These are phyloP conservation scores for Durotheca rogersii DNA, from an alignment of 495 filamentous ascomycete species.

Conservation along the genomic window DNA sequence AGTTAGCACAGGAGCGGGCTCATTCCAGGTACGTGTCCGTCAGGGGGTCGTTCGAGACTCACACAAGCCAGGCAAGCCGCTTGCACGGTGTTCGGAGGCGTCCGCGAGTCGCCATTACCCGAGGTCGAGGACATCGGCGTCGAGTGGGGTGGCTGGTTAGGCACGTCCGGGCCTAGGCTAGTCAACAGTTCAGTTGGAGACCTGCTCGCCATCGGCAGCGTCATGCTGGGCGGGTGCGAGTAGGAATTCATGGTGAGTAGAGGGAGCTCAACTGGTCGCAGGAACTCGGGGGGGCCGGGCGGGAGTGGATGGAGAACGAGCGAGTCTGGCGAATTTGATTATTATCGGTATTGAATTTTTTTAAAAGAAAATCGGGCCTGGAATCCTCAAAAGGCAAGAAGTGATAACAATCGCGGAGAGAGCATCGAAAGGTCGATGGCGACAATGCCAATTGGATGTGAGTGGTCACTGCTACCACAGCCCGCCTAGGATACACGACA, in stretches of 20 bases:
- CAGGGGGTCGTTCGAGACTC: slow-evolving; percentile 28
- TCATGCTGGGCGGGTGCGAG: slow-evolving; percentile 15
- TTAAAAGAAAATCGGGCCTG: background rate
- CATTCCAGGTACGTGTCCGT: background rate
- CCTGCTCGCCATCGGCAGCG: slow-evolving; percentile 20
- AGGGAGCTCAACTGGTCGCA: no score
- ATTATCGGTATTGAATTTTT: slow-evolving; percentile 2
- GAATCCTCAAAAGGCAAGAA: slow-evolving; percentile 4
- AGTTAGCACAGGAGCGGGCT: slow-evolving; percentile 8
- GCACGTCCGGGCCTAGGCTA: slow-evolving; percentile 28
- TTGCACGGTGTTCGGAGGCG: slow-evolving; percentile 44
- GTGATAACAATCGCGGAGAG: slow-evolving; percentile 11
- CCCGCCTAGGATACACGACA: slow-evolving; percentile 20
- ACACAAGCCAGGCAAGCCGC: slow-evolving; percentile 53
- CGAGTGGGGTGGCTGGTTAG: slow-evolving; percentile 26
- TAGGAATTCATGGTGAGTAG: slow-evolving; percentile 22
- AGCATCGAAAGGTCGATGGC: slow-evolving; percentile 23
- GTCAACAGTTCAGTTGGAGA: slow-evolving; percentile 30
- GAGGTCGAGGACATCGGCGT: slow-evolving; percentile 23
- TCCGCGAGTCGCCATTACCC: slow-evolving; percentile 30
- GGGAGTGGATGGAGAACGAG: background rate
- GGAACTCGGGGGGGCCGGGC: no score
- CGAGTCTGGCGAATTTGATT: slow-evolving; percentile 5
- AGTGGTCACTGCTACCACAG: slow-evolving; percentile 22
- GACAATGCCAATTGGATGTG: slow-evolving; percentile 21